These are phyloP conservation scores for Diaporthe caulivora DNA, from an alignment of 2,329 filamentous ascomycete species.

Conservation along the genomic window DNA sequence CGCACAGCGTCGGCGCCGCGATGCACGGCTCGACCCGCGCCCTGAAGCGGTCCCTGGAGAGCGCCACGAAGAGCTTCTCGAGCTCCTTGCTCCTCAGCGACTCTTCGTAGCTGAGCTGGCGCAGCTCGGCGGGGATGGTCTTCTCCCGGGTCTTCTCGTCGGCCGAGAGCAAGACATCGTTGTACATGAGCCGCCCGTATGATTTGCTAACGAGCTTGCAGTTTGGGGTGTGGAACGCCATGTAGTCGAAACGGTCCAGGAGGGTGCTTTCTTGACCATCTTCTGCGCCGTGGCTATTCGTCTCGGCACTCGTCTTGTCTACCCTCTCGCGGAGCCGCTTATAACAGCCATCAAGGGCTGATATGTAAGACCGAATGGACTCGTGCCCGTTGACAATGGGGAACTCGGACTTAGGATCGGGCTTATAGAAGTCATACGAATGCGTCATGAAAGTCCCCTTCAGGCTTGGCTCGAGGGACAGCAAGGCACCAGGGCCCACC, in stretches of 20 bases:
- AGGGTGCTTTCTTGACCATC: constrained; percentile 73
- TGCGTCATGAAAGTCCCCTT: constrained; percentile 86
- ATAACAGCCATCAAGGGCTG: constrained; percentile 85
- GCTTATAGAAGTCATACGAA: constrained; percentile 92
- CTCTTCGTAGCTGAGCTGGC: constrained; percentile 82
- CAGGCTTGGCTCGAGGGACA: constrained; percentile 82
- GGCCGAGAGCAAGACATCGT: constrained; percentile 82
- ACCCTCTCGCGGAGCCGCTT: constrained; percentile 83
- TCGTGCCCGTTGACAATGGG: constrained; percentile 87
- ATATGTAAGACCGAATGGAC: constrained; percentile 83
- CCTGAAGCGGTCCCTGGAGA: constrained; percentile 86
- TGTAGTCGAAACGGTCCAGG: constrained; percentile 85
- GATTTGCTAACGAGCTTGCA: constrained; percentile 91
- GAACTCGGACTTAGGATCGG: constrained; percentile 88
- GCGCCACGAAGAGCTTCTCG: constrained; percentile 87
- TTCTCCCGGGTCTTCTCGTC: constrained; percentile 75
- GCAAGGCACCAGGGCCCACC: constrained; percentile 81
- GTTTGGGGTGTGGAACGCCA: constrained; percentile 87
- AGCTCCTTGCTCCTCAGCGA: constrained; percentile 84
- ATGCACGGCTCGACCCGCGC: constrained; percentile 81
- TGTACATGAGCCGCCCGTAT: constrained; percentile 86
- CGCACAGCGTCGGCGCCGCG: constrained; percentile 82
- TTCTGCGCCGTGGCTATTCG: constrained; percentile 63
- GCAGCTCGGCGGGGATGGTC: constrained; percentile 80
- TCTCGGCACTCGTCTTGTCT: constrained; percentile 62